Base-by-base conservation (phyloP, 2,329 filamentous ascomycete genomes). In the Penicillium corylophilum region DNA sequence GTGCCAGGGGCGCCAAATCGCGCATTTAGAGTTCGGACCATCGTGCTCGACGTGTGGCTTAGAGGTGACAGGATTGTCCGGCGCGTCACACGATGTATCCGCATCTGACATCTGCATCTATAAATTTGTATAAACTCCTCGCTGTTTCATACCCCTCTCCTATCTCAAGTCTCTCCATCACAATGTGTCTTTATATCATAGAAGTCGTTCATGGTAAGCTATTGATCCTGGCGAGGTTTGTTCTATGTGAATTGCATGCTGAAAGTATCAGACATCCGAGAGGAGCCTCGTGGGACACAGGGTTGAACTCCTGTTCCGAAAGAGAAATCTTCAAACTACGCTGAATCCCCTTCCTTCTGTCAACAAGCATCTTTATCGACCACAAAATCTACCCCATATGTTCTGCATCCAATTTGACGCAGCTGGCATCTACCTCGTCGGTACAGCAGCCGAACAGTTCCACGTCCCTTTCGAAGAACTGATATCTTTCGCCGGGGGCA, bases 331-430 rank as follows among this genome's bases (percentile, higher is more conserved):
- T 38, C 10, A 12, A 38, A 20, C 16, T 10, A 13, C 18, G 5
- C 18, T n/a, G n/a, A n/a, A n/a, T n/a, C 16, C 9, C 4, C 18
- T 2, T 16, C 35, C 8, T 16, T 35, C 8, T 36, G 18, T 20
- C 8, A 5, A 12, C 12, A 18, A 22, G 6, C 18, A 13, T 38
- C 18, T 20, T 9, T 10, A 5, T 18, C 18, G 4, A 10, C 3
- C 10, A 13, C 35, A 38, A 5, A 5, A 13, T 38, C 9, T 18
- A 38, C 10, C 18, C 9, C 23, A 51, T 46, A 56, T 56, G 53
- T 61, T 61, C 50, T 50, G 39, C 22, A 57, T 61, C 33, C 58
- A 61, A 52, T 59, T 61, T 39, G 58, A 61, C 24, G 49, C 56
- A 22, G 56, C 56, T 7, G 58, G 56, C 22, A 57, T 54, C 40